Percentiles rank a stretch among this genome's conserved stretches.
These are phyloP conservation scores for Xerocomus cyaneibrunnescens DNA, from an alignment of 1,284 basidiomycete species.

Conservation along the genomic window DNA sequence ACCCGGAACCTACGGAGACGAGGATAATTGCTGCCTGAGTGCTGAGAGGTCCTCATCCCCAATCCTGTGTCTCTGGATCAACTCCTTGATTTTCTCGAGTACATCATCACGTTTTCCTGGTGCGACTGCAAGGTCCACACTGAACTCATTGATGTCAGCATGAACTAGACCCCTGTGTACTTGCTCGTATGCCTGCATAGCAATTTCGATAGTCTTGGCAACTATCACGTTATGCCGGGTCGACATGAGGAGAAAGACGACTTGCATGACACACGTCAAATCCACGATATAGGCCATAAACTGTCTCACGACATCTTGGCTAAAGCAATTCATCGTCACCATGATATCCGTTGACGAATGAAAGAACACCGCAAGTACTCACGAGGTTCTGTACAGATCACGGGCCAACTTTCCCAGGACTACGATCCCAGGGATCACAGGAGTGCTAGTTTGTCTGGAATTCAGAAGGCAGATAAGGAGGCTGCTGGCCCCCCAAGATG, in stretches of 20 bases:
- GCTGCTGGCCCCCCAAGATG: too few relatives aligned
- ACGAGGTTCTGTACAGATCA: too few relatives aligned
- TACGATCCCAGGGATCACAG: too few relatives aligned
- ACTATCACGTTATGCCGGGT: neutral
- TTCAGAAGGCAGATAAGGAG: too few relatives aligned
- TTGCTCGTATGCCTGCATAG: slow-evolving; percentile 2
- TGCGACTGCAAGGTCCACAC: neutral
- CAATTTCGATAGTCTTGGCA: neutral
- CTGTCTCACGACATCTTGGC: slow-evolving; percentile 8
- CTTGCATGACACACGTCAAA: slow-evolving; percentile 26
- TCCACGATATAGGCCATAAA: slow-evolving; percentile 29
- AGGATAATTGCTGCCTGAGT: too few relatives aligned
- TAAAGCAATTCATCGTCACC: too few relatives aligned
- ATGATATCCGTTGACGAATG: too few relatives aligned
- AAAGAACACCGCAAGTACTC: too few relatives aligned
- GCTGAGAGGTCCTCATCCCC: slow-evolving; percentile 2
- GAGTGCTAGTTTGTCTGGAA: too few relatives aligned
- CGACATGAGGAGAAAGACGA: slow-evolving; percentile 13
- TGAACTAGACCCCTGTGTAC: neutral
- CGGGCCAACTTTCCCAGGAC: too few relatives aligned
- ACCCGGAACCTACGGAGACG: too few relatives aligned
- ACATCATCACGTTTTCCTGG: slow-evolving; percentile 7
- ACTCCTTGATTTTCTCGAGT: slow-evolving; percentile 8
- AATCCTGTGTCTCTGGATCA: slow-evolving; percentile 14
- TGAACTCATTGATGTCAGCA: neutral